Base-by-base conservation (phyloP, 768 basidiomycete species). In the Lentinula edodes region DNA sequence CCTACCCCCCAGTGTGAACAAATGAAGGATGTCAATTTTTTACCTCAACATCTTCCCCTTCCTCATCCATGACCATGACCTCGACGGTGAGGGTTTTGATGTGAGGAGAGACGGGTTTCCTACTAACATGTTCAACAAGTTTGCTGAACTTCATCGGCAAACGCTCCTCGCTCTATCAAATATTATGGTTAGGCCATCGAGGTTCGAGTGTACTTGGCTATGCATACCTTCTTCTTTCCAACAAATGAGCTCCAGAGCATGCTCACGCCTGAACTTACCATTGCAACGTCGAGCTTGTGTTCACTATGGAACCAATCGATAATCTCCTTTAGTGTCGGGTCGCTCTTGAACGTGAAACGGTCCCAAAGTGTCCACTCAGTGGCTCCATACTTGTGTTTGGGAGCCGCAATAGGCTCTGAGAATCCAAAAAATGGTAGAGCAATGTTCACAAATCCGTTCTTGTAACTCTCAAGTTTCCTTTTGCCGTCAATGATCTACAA, bases 311-410 rank as follows among this genome's bases (percentile, higher is more conserved):
- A 98, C 84, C 85, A 93, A 58, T 83, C 72, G 36, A 96, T 73
- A 70, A 99, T 85, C 16, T 97, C 88, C 68, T 88, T 79, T 62
- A 99, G 81, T 5, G 94, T 92, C 4, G 95, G 92, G 72, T 98
- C 88, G 67, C 89, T 86, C 69, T 85, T 81, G 75, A 99, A 92
- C 74, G 93, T 90, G 78, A 98, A 93, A 58, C 96, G 88, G 75
- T 98, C 95, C 96, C 96, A 98, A 43, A 99, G 82, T 4, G 97
- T 98, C 96, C 96, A 99, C 65, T 96, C 93, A 1, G 84, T 90
- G 48, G 80, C 73, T 59, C 88, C 87, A 72, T 94, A 98, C 82
- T 95, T 96, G 65, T 86, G 80, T 80, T 96, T 98, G 64, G 83
- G 68, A 18, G 95, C 93, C 3, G 87, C 88, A 64, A 98, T 92